Base-by-base conservation (phyloP, 2,329 filamentous ascomycete species). In the Xylaria sp. region DNA sequence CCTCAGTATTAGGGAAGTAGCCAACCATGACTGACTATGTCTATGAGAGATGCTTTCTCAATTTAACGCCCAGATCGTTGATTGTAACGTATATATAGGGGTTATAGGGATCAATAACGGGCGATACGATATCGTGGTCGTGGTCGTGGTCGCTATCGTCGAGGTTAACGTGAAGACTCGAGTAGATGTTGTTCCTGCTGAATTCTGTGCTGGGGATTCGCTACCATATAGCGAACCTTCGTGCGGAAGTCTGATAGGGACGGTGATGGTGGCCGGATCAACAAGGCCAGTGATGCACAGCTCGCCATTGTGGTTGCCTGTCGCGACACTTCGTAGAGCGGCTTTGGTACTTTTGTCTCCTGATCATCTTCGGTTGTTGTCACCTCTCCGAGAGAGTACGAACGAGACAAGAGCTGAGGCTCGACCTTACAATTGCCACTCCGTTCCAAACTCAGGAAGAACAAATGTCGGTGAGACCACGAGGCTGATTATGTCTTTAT, bases 321-420 rank as follows among this genome's bases (percentile, higher is more conserved):
- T 31, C 51, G 56, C 49, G 26, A 20, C 56, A 31, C 56, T 63
- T 56, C 62, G 42, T 58, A 60, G 60, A 63, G 53, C 62, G 42
- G 33, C 61, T 46, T 61, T 31, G 46, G 40, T 68, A 63, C 56
- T 74, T 74, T 73, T 74, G 69, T 74, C 67, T 59, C 60, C 49
- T 36, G 51, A 56, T 73, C 69, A 63, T 62, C 66, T 71, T 71
- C 71, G 33, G 51, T 56, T 65, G 61, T 56, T 46, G n/a, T 48
- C 17, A 51, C 20, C 57, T 63, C 60, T 26, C 53, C 31, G 46
- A 59, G 74, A 59, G 67, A 49, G 51, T 23, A 59, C 38, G 59
- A 63, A 78, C 74, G 77, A 77, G 76, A 76, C 74, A 77, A 77
- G 76, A 76, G 53, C 48, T 23, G 20, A 28, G 54, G 20, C 67